These are phyloP conservation scores for Bothriochloa decipiens DNA, from an alignment of 176 grass and related monocot genomes.

Conservation along the genomic window DNA sequence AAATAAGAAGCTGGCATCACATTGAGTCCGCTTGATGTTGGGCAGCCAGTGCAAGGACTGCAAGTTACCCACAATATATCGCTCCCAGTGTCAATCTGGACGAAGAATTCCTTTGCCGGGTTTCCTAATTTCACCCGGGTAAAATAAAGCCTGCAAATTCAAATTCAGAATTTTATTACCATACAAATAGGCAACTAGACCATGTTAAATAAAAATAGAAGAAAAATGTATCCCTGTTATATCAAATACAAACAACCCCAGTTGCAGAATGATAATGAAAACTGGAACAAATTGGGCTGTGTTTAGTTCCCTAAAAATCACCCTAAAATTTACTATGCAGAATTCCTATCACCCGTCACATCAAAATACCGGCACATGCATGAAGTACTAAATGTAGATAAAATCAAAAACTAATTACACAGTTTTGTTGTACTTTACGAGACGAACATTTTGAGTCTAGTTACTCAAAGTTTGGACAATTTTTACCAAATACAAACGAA, in stretches of 20 bases:
- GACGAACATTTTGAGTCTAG: too few species aligned
- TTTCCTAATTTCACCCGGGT: constrained; percentile 91
- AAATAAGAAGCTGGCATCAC: constrained; percentile 51
- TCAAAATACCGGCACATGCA: too few species aligned
- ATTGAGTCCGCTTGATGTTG: constrained; percentile 87
- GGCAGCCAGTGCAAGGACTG: constrained; percentile 78
- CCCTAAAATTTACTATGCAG: too few species aligned
- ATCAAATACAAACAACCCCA: constrained; percentile 14
- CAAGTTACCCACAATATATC: constrained; percentile 97
- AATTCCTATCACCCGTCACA: too few species aligned
- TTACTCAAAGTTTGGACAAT: too few species aligned
- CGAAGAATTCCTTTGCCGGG: constrained; percentile 84
- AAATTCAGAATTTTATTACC: constrained; percentile 40
- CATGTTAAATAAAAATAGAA: constrained; percentile 9
- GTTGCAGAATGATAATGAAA: constrained; percentile 29
- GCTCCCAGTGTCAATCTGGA: constrained; percentile 97
- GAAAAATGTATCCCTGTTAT: neutral
- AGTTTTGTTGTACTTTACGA: too few species aligned
- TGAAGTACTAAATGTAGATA: too few species aligned
- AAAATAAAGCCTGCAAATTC: constrained; percentile 81
- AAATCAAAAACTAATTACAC: too few species aligned
- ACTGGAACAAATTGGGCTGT: neutral
- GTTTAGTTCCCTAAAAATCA: too few species aligned
- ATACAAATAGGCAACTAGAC: constrained; percentile 6
- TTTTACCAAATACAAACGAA: too few species aligned